Conservation (phyloP, 352 stramenopile species). For the Pythium folliculosum region DNA sequence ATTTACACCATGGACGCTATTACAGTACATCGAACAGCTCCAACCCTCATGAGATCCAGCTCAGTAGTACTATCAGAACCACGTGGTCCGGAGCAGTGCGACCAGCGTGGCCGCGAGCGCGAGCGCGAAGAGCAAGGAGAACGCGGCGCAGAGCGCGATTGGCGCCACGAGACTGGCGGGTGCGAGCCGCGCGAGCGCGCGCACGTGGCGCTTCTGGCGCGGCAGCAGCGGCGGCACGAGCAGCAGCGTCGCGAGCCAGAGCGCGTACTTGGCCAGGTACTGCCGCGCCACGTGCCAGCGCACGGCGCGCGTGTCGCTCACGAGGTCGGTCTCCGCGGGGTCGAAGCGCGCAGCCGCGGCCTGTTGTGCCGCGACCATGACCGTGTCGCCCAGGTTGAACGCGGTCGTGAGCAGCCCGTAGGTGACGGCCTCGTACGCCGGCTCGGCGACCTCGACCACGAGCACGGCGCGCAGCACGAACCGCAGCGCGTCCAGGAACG, state of each 20-base stretch:
- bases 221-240: slow-evolving; percentile 13
- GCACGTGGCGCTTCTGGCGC: slow-evolving; percentile 21
- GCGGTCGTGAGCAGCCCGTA: slow-evolving; percentile 22
- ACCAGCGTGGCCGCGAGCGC: too few species aligned
- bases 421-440: slow-evolving; percentile 18
- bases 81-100: too few species aligned
- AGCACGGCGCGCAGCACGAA: slow-evolving; percentile 10
- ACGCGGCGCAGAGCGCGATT: too few species aligned
- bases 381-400: slow-evolving; percentile 11
- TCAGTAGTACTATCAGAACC: too few species aligned
- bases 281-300: slow-evolving; percentile 10
- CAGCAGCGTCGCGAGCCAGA: neutral
- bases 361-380: slow-evolving; percentile 9
- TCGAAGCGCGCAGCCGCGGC: slow-evolving; percentile 2
- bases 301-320: slow-evolving; percentile 8
- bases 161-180: too few species aligned
- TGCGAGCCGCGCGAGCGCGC: neutral
- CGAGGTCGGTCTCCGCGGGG: slow-evolving; percentile 3
- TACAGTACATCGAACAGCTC: neutral
- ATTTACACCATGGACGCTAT: neutral
- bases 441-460: slow-evolving; percentile 22
- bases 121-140: too few species aligned
- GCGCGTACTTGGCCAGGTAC: slow-evolving; percentile 9
- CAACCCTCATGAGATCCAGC: too few species aligned
- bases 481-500: neutral